Evolutionary conservation across 2,329 filamentous ascomycete species (phyloP).

Genomic region (Diaporthe caulivora): DNA sequence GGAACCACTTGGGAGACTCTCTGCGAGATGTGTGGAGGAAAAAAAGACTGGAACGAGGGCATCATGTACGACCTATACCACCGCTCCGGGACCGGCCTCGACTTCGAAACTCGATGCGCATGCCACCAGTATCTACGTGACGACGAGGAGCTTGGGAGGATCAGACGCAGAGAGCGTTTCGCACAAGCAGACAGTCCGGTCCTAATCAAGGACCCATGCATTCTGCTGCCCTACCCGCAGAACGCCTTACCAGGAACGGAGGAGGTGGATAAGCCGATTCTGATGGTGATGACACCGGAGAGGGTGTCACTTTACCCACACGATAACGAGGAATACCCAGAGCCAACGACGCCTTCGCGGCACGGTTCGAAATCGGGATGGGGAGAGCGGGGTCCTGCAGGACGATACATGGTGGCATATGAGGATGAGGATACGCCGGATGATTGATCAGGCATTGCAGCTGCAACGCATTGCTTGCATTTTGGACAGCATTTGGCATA

Average conservation of each 20-base stretch:
- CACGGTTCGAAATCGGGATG: background rate
- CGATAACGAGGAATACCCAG: slow-evolving; percentile 17
- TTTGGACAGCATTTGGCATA: background rate
- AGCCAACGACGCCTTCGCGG: background rate
- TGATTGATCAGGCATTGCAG: background rate
- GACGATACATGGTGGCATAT: background rate
- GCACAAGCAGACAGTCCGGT: background rate
- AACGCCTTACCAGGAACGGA: background rate
- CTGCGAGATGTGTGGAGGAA: too few species aligned
- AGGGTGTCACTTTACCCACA: background rate
- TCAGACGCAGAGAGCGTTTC: background rate
- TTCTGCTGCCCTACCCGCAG: background rate
- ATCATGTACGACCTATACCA: background rate
- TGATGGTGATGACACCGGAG: slow-evolving; percentile 16
- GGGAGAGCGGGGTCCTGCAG: too few species aligned
- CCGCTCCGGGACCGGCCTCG: background rate
- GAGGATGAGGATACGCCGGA: background rate
- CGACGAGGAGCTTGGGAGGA: background rate
- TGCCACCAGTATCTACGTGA: slow-evolving; percentile 3
- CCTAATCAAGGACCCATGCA: background rate
- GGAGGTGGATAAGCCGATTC: slow-evolving; percentile 13
- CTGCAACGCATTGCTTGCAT: background rate
- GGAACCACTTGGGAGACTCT: background rate
- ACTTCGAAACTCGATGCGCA: background rate
- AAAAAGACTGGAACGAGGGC: too few species aligned